Evolutionary conservation across 208 protist genomes (phyloP).

Genomic region (Acanthamoeba healyi): DNA sequence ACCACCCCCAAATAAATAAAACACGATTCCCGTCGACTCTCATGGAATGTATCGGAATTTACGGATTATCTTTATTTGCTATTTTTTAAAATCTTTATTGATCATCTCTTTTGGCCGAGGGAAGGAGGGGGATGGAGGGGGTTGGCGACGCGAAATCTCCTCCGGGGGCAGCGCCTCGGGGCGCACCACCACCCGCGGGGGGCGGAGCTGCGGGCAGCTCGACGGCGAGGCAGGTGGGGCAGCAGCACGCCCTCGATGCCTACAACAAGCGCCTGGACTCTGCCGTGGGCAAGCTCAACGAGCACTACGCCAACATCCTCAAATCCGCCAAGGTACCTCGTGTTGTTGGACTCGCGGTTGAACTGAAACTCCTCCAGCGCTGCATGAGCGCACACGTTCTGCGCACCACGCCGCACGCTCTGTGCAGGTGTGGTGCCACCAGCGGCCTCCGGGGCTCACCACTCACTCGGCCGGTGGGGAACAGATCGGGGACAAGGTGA

Average conservation of each 20-base stretch:
- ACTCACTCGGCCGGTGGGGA: too few relatives aligned
- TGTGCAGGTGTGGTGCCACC: not conserved
- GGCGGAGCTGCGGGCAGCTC: not conserved
- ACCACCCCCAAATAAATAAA: too few relatives aligned
- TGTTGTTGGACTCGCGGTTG: too few relatives aligned
- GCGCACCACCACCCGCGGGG: not conserved
- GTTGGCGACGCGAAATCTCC: not conserved
- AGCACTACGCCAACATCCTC: slow-evolving; percentile 62
- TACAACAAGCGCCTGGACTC: slow-evolving; percentile 59
- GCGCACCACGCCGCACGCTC: not conserved
- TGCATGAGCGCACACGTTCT: not conserved
- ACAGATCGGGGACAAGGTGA: slow-evolving; percentile 55
- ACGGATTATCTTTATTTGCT: too few relatives aligned
- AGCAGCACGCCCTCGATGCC: slow-evolving; percentile 19
- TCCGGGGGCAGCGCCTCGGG: not conserved
- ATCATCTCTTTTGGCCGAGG: too few relatives aligned
- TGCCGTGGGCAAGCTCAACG: slow-evolving; percentile 37
- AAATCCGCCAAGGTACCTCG: slow-evolving; percentile 42
- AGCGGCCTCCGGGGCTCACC: not conserved
- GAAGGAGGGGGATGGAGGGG: not conserved
- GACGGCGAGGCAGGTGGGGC: not conserved
- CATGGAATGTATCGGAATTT: too few relatives aligned
- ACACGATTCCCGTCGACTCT: too few relatives aligned
- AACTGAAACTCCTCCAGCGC: too few relatives aligned
- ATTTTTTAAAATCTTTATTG: too few relatives aligned